Percentiles rank a stretch among this genome's conserved stretches.
phyloP scores from a whole-genome alignment of 2,329 filamentous ascomycete genomes.

The Chaetomium olivaceum region DNA sequence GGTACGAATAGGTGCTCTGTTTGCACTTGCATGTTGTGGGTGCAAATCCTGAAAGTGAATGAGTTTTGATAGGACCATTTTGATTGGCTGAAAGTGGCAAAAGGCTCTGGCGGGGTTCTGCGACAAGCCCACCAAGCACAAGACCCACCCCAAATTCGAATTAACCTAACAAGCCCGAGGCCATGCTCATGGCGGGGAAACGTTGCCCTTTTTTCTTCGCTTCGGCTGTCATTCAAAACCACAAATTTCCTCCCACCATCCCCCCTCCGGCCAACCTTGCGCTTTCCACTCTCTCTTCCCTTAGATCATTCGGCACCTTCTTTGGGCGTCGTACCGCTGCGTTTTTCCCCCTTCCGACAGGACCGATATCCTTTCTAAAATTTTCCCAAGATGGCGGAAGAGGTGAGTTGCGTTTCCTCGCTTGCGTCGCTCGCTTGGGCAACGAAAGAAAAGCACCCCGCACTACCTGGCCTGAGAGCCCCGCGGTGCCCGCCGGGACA shows the following conservation, averaged over 20 bases:
- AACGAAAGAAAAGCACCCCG: conserved; percentile 47
- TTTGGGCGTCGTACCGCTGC: conserved; percentile 36
- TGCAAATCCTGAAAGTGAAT: background rate
- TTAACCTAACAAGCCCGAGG: conserved; percentile 21
- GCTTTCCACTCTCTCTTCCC: conserved; percentile 24
- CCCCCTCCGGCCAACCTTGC: conserved; percentile 32
- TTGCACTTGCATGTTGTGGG: background rate
- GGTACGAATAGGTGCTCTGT: too few species aligned
- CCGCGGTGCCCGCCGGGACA: conserved; percentile 25
- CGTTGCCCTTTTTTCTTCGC: conserved; percentile 33
- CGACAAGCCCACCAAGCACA: conserved; percentile 3
- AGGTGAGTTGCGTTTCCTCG: conserved; percentile 30
- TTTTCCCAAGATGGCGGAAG: conserved; percentile 58
- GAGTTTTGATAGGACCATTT: background rate
- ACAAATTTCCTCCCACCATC: conserved; percentile 35
- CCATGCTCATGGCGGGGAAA: conserved; percentile 33
- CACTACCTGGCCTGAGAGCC: conserved; percentile 40
- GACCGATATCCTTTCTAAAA: conserved; percentile 38
- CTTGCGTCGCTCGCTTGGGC: conserved; percentile 35
- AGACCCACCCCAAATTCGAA: conserved; percentile 22
- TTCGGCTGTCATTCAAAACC: conserved; percentile 34
- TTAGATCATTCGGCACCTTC: conserved; percentile 31
- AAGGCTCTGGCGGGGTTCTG: background rate
- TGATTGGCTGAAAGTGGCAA: background rate
- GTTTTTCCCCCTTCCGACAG: conserved; percentile 36